Evolutionary conservation across 1,284 basidiomycete genomes (phyloP).

Genomic region (Athelia sp.): DNA sequence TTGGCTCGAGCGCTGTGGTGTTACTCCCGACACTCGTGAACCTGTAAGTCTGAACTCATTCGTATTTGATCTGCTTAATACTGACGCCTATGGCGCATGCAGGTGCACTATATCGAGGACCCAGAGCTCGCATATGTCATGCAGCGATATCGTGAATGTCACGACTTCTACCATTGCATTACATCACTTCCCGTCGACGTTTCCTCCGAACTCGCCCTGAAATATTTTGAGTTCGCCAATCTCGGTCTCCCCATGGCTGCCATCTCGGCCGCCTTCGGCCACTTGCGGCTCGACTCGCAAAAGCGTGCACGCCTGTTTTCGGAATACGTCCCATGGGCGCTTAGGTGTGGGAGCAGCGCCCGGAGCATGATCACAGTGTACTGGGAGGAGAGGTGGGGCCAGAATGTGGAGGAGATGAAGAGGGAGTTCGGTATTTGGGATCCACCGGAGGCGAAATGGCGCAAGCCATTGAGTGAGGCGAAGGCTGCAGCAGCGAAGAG

Average conservation of each 20-base stretch:
- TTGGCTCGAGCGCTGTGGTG: slow-evolving; percentile 87
- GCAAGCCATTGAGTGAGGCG: slow-evolving; percentile 53
- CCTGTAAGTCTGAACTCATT: slow-evolving; percentile 51
- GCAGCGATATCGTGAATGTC: slow-evolving; percentile 97
- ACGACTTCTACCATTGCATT: slow-evolving; percentile 94
- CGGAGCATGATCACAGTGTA: slow-evolving; percentile 85
- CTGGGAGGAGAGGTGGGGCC: slow-evolving; percentile 95
- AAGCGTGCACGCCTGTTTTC: slow-evolving; percentile 57
- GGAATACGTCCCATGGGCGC: slow-evolving; percentile 90
- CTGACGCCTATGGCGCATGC: slow-evolving; percentile 1
- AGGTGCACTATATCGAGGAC: slow-evolving; percentile 93
- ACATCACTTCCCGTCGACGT: slow-evolving; percentile 86
- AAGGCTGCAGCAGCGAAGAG: slow-evolving; percentile 34
- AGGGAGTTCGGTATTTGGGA: slow-evolving; percentile 82
- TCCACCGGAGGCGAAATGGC: slow-evolving; percentile 63
- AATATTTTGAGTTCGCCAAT: slow-evolving; percentile 94
- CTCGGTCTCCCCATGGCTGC: slow-evolving; percentile 87
- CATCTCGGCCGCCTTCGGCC: slow-evolving; percentile 77
- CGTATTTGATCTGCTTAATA: slow-evolving; percentile 3
- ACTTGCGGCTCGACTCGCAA: slow-evolving; percentile 51
- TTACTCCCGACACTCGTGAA: slow-evolving; percentile 94
- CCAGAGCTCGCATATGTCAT: slow-evolving; percentile 95
- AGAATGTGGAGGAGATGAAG: slow-evolving; percentile 77
- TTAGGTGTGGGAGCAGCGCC: slow-evolving; percentile 72
- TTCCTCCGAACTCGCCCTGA: slow-evolving; percentile 92